Percentiles rank a stretch among this genome's conserved stretches.
Conservation (phyloP, 164 flowering plant genomes). For the Saururus chinensis region DNA sequence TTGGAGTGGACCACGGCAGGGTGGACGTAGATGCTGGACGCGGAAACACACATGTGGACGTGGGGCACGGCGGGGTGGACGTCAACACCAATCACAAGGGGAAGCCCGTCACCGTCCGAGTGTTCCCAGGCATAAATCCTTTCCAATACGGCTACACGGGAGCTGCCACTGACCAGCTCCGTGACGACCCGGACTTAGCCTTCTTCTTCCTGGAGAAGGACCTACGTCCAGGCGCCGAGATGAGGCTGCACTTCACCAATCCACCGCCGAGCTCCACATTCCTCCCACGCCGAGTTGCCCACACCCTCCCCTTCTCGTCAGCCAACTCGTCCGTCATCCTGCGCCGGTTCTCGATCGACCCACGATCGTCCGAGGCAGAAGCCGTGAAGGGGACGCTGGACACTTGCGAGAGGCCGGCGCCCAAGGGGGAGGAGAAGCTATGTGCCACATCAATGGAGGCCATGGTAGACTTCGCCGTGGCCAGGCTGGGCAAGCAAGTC, state of each 20-base stretch:
- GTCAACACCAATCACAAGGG: constrained; percentile 12
- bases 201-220: constrained; percentile 26
- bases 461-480: constrained; percentile 22
- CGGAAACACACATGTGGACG: constrained; percentile 5
- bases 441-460: constrained; percentile 30
- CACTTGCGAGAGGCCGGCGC: constrained; percentile 19
- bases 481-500: constrained; percentile 16
- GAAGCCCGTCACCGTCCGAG: constrained; percentile 11
- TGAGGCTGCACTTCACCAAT: constrained; percentile 19
- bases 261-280: constrained; percentile 11
- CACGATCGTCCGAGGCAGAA: constrained; percentile 24
- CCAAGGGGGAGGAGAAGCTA: constrained; percentile 17
- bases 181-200: constrained; percentile 16
- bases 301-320: constrained; percentile 35
- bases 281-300: constrained; percentile 25
- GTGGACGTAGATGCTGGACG: constrained; percentile 12
- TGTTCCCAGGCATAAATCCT: constrained; percentile 3
- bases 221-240: constrained; percentile 5
- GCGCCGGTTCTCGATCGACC: constrained; percentile 19
- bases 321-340: constrained; percentile 21
- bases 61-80: constrained; percentile 9
- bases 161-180: constrained; percentile 14
- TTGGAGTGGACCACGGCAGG: constrained; percentile 14
- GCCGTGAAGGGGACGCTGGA: constrained; percentile 15
- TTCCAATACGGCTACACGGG: constrained; percentile 11